Evolutionary conservation across 1,284 basidiomycete species (phyloP).

Genomic region (Tilletia walkeri): DNA sequence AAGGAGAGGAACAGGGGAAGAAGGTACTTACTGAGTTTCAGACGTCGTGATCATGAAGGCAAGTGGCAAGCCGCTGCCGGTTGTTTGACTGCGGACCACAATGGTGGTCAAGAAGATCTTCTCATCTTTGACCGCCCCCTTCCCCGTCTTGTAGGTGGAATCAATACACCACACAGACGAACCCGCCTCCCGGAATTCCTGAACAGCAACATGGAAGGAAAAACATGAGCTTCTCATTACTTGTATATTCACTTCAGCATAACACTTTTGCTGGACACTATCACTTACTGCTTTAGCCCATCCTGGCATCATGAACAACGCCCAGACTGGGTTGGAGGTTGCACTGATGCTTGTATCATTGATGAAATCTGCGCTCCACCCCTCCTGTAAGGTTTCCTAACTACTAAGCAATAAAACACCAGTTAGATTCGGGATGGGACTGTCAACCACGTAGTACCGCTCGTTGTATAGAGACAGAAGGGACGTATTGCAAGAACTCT

Average conservation of each 20-base stretch:
- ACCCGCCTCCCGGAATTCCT: neutral
- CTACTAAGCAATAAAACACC: too few relatives aligned
- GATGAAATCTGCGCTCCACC: too few relatives aligned
- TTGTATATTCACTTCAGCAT: neutral
- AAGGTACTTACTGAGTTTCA: neutral
- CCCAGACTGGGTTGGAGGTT: too few relatives aligned
- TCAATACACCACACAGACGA: neutral
- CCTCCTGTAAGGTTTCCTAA: too few relatives aligned
- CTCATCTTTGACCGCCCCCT: neutral
- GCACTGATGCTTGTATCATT: too few relatives aligned
- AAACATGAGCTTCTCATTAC: too few relatives aligned
- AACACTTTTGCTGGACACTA: neutral
- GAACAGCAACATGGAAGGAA: neutral
- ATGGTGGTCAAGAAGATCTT: slow-evolving; percentile 3
- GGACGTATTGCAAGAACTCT: too few relatives aligned
- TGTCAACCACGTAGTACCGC: too few relatives aligned
- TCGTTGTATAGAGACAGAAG: too few relatives aligned
- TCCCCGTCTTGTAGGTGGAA: neutral
- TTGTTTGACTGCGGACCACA: neutral
- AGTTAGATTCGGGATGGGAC: too few relatives aligned
- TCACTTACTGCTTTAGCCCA: neutral
- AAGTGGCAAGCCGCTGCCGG: neutral
- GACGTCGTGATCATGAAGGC: neutral
- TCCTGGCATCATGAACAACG: neutral
- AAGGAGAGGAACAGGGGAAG: too few relatives aligned